These are phyloP conservation scores for Nannochloropsis salina DNA, from an alignment of 108 stramenopile genomes.

Conservation along the genomic window DNA sequence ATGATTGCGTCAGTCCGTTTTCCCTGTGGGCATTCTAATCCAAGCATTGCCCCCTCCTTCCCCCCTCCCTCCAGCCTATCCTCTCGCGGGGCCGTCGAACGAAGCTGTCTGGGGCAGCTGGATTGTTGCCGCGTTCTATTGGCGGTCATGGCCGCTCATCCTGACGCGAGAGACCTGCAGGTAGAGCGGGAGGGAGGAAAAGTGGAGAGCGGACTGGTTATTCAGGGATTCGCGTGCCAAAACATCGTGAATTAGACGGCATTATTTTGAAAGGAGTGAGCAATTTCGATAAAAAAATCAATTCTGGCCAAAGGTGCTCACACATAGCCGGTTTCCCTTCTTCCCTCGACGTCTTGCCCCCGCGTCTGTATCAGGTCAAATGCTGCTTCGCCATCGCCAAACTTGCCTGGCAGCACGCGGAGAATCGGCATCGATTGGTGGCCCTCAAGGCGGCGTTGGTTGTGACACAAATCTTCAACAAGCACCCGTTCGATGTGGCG, in stretches of 20 bases:
- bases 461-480: background rate
- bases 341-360: background rate
- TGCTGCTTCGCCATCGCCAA: background rate
- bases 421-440: slow-evolving; percentile 7
- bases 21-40: no score
- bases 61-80: background rate
- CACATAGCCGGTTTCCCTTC: background rate
- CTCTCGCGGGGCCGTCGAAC: background rate
- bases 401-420: background rate
- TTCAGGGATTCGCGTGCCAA: no score
- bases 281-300: no score
- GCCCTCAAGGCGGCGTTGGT: background rate
- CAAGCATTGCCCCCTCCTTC: background rate
- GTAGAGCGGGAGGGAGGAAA: background rate
- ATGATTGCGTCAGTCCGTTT: no score
- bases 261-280: no score
- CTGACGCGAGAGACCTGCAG: background rate
- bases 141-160: background rate
- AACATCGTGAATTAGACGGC: no score
- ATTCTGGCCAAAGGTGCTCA: no score
- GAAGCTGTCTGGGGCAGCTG: background rate
- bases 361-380: background rate
- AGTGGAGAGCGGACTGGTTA: background rate
- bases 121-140: background rate
- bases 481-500: background rate